Evolutionary conservation across 345 rosid species (phyloP).

Genomic region (Syzygium grande): DNA sequence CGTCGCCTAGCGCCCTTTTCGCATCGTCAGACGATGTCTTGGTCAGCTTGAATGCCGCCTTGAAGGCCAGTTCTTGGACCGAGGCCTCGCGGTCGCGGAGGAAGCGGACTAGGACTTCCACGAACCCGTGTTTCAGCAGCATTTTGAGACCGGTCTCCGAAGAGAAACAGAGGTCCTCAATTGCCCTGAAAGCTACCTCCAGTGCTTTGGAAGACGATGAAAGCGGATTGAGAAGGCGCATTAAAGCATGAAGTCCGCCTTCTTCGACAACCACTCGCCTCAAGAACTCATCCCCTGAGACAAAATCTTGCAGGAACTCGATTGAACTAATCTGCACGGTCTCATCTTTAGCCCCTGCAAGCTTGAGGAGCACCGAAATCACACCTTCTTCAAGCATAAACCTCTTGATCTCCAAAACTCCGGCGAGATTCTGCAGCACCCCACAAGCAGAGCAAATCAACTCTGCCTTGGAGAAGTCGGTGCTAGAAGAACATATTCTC

Average conservation of each 20-base stretch:
- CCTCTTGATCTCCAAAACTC: slow-evolving; percentile 82
- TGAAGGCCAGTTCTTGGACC: slow-evolving; percentile 67
- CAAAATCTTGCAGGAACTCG: slow-evolving; percentile 56
- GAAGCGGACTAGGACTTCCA: slow-evolving; percentile 42
- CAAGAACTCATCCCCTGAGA: slow-evolving; percentile 51
- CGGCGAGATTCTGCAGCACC: slow-evolving; percentile 62
- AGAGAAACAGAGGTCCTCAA: slow-evolving; percentile 65
- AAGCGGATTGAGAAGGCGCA: slow-evolving; percentile 47
- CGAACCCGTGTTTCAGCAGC: slow-evolving; percentile 43
- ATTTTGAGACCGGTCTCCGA: slow-evolving; percentile 26
- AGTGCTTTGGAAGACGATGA: slow-evolving; percentile 45
- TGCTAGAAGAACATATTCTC: slow-evolving; percentile 40
- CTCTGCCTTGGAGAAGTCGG: slow-evolving; percentile 23
- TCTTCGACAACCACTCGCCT: slow-evolving; percentile 39
- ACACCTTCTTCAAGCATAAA: slow-evolving; percentile 79
- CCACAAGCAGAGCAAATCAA: slow-evolving; percentile 52
- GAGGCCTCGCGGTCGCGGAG: slow-evolving; percentile 60
- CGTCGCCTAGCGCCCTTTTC: slow-evolving; percentile 60
- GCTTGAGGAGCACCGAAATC: slow-evolving; percentile 49
- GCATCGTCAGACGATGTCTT: slow-evolving; percentile 48
- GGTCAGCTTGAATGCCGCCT: slow-evolving; percentile 53
- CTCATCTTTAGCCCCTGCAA: slow-evolving; percentile 57
- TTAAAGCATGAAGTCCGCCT: slow-evolving; percentile 58
- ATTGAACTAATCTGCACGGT: slow-evolving; percentile 61
- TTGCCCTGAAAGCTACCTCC: slow-evolving; percentile 58